These are phyloP conservation scores for Candida gorgasii DNA, from an alignment of 805 yeast species.

Conservation along the genomic window DNA sequence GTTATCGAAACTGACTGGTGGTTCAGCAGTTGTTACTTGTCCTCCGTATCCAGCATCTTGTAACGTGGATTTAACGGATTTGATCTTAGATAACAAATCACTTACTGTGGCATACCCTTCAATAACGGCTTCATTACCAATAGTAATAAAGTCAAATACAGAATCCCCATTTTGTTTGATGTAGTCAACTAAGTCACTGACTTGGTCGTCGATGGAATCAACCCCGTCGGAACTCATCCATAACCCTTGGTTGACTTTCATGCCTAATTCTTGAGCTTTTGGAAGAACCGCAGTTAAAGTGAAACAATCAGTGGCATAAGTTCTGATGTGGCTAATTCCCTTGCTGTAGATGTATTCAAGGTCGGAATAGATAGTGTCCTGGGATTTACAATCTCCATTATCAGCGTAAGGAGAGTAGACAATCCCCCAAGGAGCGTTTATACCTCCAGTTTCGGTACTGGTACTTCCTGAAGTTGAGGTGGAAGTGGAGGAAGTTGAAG, in stretches of 20 bases:
- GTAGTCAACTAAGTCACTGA: constrained; percentile 51
- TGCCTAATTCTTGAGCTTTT: constrained; percentile 55
- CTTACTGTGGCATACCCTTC: constrained; percentile 59
- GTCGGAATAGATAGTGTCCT: constrained; percentile 56
- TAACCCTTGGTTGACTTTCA: constrained; percentile 82
- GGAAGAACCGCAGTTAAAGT: constrained; percentile 67
- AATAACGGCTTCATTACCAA: constrained; percentile 87
- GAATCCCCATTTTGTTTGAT: constrained; percentile 61
- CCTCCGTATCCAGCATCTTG: constrained; percentile 76
- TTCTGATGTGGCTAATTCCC: constrained; percentile 67
- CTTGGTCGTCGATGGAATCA: constrained; percentile 64
- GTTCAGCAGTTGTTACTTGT: constrained; percentile 79
- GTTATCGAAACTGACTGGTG: constrained; percentile 70
- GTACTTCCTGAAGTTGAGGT: constrained; percentile 17
- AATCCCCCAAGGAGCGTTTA: constrained; percentile 54
- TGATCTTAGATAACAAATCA: constrained; percentile 65
- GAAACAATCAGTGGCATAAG: constrained; percentile 88
- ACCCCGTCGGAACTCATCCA: constrained; percentile 72
- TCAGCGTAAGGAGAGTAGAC: constrained; percentile 79
- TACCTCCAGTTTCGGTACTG: constrained; percentile 19
- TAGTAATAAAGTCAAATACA: constrained; percentile 71
- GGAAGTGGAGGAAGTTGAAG: constrained; percentile 26
- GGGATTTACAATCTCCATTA: constrained; percentile 66
- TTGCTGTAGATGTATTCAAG: constrained; percentile 55
- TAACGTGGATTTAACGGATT: constrained; percentile 60